Evolutionary conservation across 805 yeast species (phyloP).

Genomic region (Nakazawaea wickerhamii): DNA sequence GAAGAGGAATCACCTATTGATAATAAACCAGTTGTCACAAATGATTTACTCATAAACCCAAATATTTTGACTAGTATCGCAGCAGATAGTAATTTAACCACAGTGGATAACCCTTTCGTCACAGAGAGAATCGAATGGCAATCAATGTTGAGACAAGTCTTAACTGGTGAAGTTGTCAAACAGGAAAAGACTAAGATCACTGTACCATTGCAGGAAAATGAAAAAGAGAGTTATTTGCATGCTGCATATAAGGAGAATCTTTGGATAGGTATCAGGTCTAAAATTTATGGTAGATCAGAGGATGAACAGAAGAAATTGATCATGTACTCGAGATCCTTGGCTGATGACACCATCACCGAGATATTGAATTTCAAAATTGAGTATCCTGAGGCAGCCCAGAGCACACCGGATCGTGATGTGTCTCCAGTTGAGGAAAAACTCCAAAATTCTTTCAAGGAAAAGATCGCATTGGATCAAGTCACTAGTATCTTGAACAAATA

Average conservation of each 20-base stretch:
- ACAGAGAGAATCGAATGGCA: slow-evolving; percentile 93
- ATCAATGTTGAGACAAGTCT: slow-evolving; percentile 80
- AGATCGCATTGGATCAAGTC: slow-evolving; percentile 45
- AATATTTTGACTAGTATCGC: slow-evolving; percentile 10
- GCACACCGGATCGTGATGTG: slow-evolving; percentile 9
- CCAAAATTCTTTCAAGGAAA: slow-evolving; percentile 16
- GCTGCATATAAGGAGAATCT: slow-evolving; percentile 61
- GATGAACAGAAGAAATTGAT: slow-evolving; percentile 72
- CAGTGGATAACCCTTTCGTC: slow-evolving; percentile 31
- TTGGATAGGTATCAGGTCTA: slow-evolving; percentile 87
- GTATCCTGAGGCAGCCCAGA: slow-evolving; percentile 28
- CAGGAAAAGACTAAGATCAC: slow-evolving; percentile 81
- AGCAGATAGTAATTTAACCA: slow-evolving; percentile 3
- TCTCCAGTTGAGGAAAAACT: slow-evolving; percentile 1
- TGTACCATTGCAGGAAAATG: slow-evolving; percentile 37
- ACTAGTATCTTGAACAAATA: slow-evolving; percentile 50
- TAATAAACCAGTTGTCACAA: not conserved
- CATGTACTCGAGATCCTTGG: slow-evolving; percentile 61
- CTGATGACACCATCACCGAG: slow-evolving; percentile 68
- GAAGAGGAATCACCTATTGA: slow-evolving; percentile 7
- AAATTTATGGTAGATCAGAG: slow-evolving; percentile 70
- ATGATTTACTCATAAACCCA: slow-evolving; percentile 11
- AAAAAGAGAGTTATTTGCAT: slow-evolving; percentile 42
- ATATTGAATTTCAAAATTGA: slow-evolving; percentile 57
- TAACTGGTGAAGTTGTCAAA: slow-evolving; percentile 91